Evolutionary conservation across 495 filamentous ascomycete genomes (phyloP).

Genomic region (Penicillium malachiteum): DNA sequence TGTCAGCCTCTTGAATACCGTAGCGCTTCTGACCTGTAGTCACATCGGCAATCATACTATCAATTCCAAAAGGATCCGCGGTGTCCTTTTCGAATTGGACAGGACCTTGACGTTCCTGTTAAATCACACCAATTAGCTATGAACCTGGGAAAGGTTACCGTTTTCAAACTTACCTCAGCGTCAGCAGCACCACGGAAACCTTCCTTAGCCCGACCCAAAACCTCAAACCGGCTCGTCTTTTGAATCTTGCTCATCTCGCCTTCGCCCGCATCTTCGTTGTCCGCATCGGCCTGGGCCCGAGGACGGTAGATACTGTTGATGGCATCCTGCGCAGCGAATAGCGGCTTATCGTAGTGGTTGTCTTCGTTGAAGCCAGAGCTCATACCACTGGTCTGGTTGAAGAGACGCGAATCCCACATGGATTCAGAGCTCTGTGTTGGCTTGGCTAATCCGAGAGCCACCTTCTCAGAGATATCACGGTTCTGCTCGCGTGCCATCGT

Average conservation of each 20-base stretch:
- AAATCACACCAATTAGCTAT: conserved; percentile 20
- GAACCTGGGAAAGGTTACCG: neutral
- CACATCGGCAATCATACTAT: conserved; percentile 86
- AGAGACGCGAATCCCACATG: conserved; percentile 96
- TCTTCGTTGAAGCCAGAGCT: conserved; percentile 94
- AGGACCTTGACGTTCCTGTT: conserved; percentile 74
- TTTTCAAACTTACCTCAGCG: conserved; percentile 64
- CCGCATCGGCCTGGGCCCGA: conserved; percentile 61
- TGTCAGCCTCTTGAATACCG: conserved; percentile 75
- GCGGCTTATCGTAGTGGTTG: conserved; percentile 93
- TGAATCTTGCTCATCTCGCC: conserved; percentile 83
- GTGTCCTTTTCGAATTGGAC: conserved; percentile 98
- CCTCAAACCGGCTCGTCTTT: conserved; percentile 80
- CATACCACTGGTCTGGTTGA: conserved; percentile 92
- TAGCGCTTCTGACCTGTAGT: conserved; percentile 72
- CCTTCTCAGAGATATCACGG: conserved; percentile 96
- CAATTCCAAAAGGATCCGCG: conserved; percentile 86
- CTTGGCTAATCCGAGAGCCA: conserved; percentile 92
- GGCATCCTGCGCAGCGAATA: conserved; percentile 96
- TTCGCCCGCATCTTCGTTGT: conserved; percentile 78
- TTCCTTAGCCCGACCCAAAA: conserved; percentile 79
- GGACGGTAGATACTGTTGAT: conserved; percentile 94
- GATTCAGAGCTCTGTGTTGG: conserved; percentile 84
- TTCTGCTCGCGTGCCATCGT: conserved; percentile 93
- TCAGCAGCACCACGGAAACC: conserved; percentile 86